Percentiles rank a stretch among this genome's conserved stretches.
phyloP scores from a whole-genome alignment of 2,329 filamentous ascomycete genomes.

The Beauveria sp. region DNA sequence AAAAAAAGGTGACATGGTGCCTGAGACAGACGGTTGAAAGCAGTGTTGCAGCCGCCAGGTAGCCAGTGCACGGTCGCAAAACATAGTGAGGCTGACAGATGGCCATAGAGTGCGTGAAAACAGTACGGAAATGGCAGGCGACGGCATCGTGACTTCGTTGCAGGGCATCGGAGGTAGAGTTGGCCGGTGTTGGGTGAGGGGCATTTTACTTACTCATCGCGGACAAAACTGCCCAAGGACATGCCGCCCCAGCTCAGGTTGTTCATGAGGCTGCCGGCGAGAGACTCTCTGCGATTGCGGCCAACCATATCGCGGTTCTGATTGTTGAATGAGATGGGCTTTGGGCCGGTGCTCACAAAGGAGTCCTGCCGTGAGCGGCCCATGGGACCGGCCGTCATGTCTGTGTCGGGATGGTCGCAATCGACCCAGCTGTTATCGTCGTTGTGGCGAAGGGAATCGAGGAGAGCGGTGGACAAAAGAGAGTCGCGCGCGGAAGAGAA shows the following conservation, averaged over 20 bases:
- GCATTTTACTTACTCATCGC: slow-evolving; percentile 75
- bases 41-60: background rate
- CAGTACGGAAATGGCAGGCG: background rate
- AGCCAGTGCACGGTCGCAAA: background rate
- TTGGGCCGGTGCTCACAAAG: slow-evolving; percentile 57
- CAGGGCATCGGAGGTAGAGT: slow-evolving; percentile 16
- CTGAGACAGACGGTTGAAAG: background rate
- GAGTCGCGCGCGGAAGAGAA: slow-evolving; percentile 12
- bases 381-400: slow-evolving; percentile 53
- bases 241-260: slow-evolving; percentile 97
- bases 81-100: background rate
- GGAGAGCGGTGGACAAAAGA: slow-evolving; percentile 18
- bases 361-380: slow-evolving; percentile 56
- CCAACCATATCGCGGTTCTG: slow-evolving; percentile 52
- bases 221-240: slow-evolving; percentile 93
- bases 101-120: background rate
- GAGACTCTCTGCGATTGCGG: slow-evolving; percentile 52
- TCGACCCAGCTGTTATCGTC: slow-evolving; percentile 19
- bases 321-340: slow-evolving; percentile 60
- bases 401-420: slow-evolving; percentile 22
- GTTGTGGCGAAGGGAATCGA: slow-evolving; percentile 18
- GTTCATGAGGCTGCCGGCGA: slow-evolving; percentile 60
- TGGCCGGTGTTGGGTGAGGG: slow-evolving; percentile 5
- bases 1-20: slow-evolving; percentile 5
- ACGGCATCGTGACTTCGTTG: slow-evolving; percentile 11